Evolutionary conservation across 2,329 filamentous ascomycete species (phyloP).

Genomic region (Monosporascus sp.): DNA sequence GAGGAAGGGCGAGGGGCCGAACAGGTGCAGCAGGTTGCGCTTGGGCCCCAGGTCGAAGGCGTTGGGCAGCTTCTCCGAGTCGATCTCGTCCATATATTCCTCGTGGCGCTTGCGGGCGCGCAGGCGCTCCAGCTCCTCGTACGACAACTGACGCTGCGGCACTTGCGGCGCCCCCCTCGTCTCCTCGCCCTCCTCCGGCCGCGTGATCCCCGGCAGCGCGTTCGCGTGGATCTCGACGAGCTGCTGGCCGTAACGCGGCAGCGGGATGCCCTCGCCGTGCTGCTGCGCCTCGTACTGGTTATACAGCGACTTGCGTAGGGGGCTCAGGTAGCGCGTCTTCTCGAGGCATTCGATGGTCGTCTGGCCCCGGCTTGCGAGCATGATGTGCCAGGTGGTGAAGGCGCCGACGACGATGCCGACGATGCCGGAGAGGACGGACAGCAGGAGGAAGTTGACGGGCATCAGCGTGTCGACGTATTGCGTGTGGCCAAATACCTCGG

Average conservation of each 20-base stretch:
- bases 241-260: constrained; percentile 63
- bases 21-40: constrained; percentile 73
- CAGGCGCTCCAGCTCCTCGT: constrained; percentile 49
- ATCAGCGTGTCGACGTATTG: constrained; percentile 70
- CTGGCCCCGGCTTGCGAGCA: constrained; percentile 70
- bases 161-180: constrained; percentile 23
- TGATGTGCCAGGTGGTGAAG: constrained; percentile 89
- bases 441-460: constrained; percentile 85
- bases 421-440: constrained; percentile 82
- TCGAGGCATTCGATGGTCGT: constrained; percentile 97
- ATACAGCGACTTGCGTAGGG: constrained; percentile 66
- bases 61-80: constrained; percentile 81
- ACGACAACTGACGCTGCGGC: constrained; percentile 42
- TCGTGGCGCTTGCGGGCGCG: constrained; percentile 52
- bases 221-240: constrained; percentile 79
- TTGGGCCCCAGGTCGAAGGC: constrained; percentile 88
- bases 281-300: constrained; percentile 53
- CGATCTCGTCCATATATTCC: constrained; percentile 82
- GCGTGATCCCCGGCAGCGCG: constrained; percentile 70
- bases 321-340: constrained; percentile 88
- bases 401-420: constrained; percentile 84
- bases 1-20: constrained; percentile 65
- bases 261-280: constrained; percentile 41
- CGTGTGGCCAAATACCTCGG: constrained; percentile 68
- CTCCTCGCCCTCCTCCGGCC: constrained; percentile 74